phyloP scores from a whole-genome alignment of 208 protist genomes.

The Wallacemonas sp. region DNA sequence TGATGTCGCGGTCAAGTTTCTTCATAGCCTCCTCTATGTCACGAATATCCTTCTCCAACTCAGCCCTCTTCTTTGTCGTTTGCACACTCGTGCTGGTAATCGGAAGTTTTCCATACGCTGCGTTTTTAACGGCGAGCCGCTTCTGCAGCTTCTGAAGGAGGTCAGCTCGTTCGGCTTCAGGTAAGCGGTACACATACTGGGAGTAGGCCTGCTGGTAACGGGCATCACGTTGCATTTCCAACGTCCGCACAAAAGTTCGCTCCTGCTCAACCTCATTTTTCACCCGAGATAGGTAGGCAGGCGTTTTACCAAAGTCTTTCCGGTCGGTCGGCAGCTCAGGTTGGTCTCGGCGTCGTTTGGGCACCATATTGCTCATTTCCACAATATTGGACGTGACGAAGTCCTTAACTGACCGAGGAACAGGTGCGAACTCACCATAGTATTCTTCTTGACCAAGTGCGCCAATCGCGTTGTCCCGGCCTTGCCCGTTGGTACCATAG shows the following conservation, averaged over 20 bases:
- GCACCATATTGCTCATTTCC: slow-evolving; percentile 87
- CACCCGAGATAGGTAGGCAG: slow-evolving; percentile 84
- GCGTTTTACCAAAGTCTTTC: slow-evolving; percentile 83
- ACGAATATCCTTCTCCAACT: slow-evolving; percentile 68
- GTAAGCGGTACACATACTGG: slow-evolving; percentile 73
- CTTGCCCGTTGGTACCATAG: background rate
- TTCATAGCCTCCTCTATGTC: slow-evolving; percentile 76
- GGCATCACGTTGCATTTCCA: slow-evolving; percentile 54
- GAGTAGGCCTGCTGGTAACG: slow-evolving; percentile 30
- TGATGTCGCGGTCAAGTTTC: slow-evolving; percentile 81
- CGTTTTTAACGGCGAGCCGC: slow-evolving; percentile 60
- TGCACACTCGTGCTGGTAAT: slow-evolving; percentile 81
- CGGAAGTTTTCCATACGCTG: slow-evolving; percentile 78
- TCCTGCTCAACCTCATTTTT: slow-evolving; percentile 88
- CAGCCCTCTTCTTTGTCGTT: slow-evolving; percentile 52
- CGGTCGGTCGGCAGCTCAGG: slow-evolving; percentile 54
- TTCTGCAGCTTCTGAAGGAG: slow-evolving; percentile 69
- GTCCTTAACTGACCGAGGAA: slow-evolving; percentile 64
- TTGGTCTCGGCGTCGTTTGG: slow-evolving; percentile 68
- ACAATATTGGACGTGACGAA: slow-evolving; percentile 94
- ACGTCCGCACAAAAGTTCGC: slow-evolving; percentile 62
- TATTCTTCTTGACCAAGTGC: background rate
- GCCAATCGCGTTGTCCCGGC: background rate
- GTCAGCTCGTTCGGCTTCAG: slow-evolving; percentile 67
- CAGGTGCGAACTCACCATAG: slow-evolving; percentile 7